A percentile compares a stretch with the other conserved stretches of the same genome.
phyloP scores from a whole-genome alignment of 169 alveolate genomes.

The Plasmodium gallinaceum region DNA sequence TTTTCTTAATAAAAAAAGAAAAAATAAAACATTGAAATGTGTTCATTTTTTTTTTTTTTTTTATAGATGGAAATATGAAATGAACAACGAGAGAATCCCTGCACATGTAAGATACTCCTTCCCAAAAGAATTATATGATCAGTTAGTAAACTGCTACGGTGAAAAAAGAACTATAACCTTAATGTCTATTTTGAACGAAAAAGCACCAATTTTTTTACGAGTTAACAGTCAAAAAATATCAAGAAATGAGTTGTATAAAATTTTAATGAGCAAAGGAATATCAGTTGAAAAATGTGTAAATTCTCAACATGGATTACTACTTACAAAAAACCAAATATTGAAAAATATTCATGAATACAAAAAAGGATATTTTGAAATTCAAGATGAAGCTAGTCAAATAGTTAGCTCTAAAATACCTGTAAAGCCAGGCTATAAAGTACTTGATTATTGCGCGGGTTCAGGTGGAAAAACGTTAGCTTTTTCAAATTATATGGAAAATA shows the following conservation, averaged over 20 bases:
- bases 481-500: slow-evolving; percentile 91
- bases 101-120: slow-evolving; percentile 89
- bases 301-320: slow-evolving; percentile 91
- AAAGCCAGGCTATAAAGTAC: slow-evolving; percentile 92
- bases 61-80: slow-evolving; percentile 87
- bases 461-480: slow-evolving; percentile 96
- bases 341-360: slow-evolving; percentile 90
- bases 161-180: slow-evolving; percentile 85
- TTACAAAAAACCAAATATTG: slow-evolving; percentile 85
- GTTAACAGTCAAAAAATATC: slow-evolving; percentile 84
- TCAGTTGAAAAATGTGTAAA: slow-evolving; percentile 88
- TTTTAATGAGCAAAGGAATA: slow-evolving; percentile 87
- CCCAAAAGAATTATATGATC: slow-evolving; percentile 87
- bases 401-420: slow-evolving; percentile 88
- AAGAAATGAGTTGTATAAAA: slow-evolving; percentile 84
- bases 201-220: slow-evolving; percentile 88
- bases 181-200: slow-evolving; percentile 88
- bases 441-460: slow-evolving; percentile 96
- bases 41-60: neutral
- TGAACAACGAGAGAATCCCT: slow-evolving; percentile 86
- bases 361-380: slow-evolving; percentile 93
- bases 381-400: slow-evolving; percentile 94
- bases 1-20: too few species aligned
- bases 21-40: neutral
- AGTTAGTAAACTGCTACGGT: slow-evolving; percentile 85